Base-by-base conservation (phyloP, 176 grass and related monocot species). In the Themeda triandra region DNA sequence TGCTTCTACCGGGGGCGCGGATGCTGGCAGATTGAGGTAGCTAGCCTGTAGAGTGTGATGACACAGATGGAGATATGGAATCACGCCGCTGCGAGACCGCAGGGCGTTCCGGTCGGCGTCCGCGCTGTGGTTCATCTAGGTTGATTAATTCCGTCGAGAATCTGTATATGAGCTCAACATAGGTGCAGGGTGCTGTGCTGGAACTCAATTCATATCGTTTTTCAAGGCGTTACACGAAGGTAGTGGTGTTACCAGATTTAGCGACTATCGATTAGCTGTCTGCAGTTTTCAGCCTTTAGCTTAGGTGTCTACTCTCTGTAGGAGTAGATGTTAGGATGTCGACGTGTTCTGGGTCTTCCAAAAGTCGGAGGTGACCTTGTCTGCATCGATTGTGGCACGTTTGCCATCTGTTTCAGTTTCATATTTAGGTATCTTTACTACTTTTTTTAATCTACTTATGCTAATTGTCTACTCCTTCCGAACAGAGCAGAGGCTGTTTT, bases 401-500 rank as follows among this genome's bases (percentile, higher is more conserved):
- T 35, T 82, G 36, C 13, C 44, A n/a, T 32, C 6, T 39, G 14
- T 31, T 29, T 32, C 44, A 1, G 14, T 63, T 77, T 8, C 10
- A 77, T 5, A 62, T 82, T 35, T 69, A 3, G 10, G 5, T 29
- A 41, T 24, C 23, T 46, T 71, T 10, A 10, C 4, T 19, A 74
- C 63, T 37, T 6, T 37, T 66, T n/a, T 4, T 36, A 4, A 64
- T 30, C 62, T 30, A 29, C 62, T 30, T 28, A 15, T 76, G 41
- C 88, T 90, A 90, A 90, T 90, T 62, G 80, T 75, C 62, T 56
- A 41, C 84, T 87, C 80, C 75, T 90, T 87, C 75, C 80, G 46
- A 87, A 90, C 89, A 90, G 89, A 90, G 84, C 89, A 90, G 89
- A 87, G 89, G 84, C 89, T 90, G 89, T 87, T 90, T 90, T 75